Conservation (phyloP, 306 rosid species). For the Cotoneaster glaucophyllus region DNA sequence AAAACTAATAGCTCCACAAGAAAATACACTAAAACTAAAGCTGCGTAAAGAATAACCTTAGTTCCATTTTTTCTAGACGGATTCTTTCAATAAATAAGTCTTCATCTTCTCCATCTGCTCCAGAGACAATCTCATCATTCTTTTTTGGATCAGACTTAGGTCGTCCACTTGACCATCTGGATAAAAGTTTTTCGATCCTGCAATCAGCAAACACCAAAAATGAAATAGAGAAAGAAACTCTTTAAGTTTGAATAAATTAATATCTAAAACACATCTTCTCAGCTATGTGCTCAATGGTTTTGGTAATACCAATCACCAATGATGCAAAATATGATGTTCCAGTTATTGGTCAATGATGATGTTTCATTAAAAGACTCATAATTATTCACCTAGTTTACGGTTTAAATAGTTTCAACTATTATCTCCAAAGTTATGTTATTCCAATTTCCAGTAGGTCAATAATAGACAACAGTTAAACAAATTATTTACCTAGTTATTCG, state of each 20-base stretch:
- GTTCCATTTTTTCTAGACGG: slow-evolving; percentile 80
- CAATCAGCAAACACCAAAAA: slow-evolving; percentile 18
- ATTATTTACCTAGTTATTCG: slow-evolving; percentile 48
- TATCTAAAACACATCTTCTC: background rate
- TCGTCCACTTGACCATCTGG: slow-evolving; percentile 41
- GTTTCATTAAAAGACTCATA: background rate
- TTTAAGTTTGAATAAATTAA: background rate
- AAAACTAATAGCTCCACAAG: background rate
- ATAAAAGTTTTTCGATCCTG: slow-evolving; percentile 68
- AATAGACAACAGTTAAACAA: background rate
- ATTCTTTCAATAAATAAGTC: slow-evolving; percentile 68
- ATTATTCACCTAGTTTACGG: background rate
- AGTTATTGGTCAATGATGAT: background rate
- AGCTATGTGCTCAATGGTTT: background rate
- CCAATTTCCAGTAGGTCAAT: background rate
- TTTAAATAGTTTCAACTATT: background rate
- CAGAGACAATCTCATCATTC: slow-evolving; percentile 41
- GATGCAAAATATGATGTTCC: background rate
- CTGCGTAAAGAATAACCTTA: slow-evolving; percentile 42
- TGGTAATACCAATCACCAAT: background rate
- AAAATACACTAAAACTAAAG: background rate
- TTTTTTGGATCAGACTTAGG: slow-evolving; percentile 43
- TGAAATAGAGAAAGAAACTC: background rate
- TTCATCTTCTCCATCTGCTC: slow-evolving; percentile 40
- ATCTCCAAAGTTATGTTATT: background rate